Conservation (phyloP, 192 early-diverging fungal species). For the Dimargaris cristalligena region DNA sequence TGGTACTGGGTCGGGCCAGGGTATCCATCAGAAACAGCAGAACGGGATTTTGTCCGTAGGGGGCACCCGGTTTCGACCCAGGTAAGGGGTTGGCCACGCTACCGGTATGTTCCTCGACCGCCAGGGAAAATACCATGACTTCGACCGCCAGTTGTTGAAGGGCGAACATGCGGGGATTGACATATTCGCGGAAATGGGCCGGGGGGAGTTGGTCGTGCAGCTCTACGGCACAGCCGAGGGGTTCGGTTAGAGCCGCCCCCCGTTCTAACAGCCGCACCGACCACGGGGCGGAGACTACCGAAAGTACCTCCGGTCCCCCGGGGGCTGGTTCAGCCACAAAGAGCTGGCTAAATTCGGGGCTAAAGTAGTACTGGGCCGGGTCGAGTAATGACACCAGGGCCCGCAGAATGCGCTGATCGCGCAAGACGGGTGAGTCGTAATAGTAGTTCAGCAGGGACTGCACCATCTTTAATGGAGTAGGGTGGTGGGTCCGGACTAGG, state of each 20-base stretch:
- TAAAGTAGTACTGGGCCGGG: conserved; percentile 30
- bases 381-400: conserved; percentile 40
- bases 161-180: conserved; percentile 23
- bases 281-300: conserved; percentile 21
- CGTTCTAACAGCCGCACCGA: conserved; percentile 20
- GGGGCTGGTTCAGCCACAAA: conserved; percentile 18
- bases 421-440: conserved; percentile 40
- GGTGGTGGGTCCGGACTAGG: conserved; percentile 41
- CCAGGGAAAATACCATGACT: conserved; percentile 15
- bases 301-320: conserved; percentile 14
- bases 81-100: conserved; percentile 32
- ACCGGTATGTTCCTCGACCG: conserved; percentile 10
- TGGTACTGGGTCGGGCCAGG: conserved; percentile 26
- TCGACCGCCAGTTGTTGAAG: conserved; percentile 25
- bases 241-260: conserved; percentile 15
- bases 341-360: conserved; percentile 23
- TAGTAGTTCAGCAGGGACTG: conserved; percentile 49
- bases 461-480: conserved; percentile 46
- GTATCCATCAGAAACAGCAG: conserved; percentile 35
- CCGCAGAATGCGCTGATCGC: conserved; percentile 33
- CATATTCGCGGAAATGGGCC: conserved; percentile 28
- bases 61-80: too few relatives aligned
- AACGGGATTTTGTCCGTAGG: conserved; percentile 41
- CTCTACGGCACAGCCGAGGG: conserved; percentile 14
- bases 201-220: conserved; percentile 19